A percentile compares a stretch with the other conserved stretches of the same genome.
Evolutionary conservation across 768 basidiomycete species (phyloP).

Genomic region (Collybia mongolica): DNA sequence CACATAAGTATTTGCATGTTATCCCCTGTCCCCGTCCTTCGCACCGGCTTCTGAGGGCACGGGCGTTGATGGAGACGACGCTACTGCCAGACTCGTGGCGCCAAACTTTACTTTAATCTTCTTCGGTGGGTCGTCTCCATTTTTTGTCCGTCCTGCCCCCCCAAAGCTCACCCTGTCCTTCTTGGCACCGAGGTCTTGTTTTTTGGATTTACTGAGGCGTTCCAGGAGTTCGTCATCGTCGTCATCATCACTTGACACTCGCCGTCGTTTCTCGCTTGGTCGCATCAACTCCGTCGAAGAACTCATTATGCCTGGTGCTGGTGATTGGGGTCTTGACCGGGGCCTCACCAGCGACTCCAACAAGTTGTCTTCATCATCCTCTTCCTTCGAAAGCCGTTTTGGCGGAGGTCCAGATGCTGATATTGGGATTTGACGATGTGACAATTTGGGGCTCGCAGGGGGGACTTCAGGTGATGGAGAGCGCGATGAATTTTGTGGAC

Average conservation of each 20-base stretch:
- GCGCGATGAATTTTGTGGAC: constrained; percentile 20
- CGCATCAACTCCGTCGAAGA: constrained; percentile 42
- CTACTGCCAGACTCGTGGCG: constrained; percentile 37
- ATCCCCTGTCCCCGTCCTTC: constrained; percentile 79
- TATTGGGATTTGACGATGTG: constrained; percentile 33
- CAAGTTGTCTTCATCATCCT: constrained; percentile 57
- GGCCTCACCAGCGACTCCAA: constrained; percentile 53
- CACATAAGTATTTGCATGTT: constrained; percentile 14
- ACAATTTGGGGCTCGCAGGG: constrained; percentile 34
- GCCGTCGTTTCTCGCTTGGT: constrained; percentile 66
- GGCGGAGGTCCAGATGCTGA: constrained; percentile 39
- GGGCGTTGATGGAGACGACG: constrained; percentile 34
- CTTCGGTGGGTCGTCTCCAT: constrained; percentile 57
- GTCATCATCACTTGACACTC: constrained; percentile 66
- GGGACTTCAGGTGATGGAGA: constrained; percentile 32
- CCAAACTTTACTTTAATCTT: constrained; percentile 78
- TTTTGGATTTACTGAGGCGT: constrained; percentile 61
- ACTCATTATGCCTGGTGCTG: constrained; percentile 28
- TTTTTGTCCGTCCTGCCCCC: constrained; percentile 34
- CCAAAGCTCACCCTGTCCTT: constrained; percentile 32
- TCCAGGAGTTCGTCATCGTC: constrained; percentile 68
- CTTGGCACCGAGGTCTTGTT: constrained; percentile 45
- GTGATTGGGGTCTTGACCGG: constrained; percentile 37
- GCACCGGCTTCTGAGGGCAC: constrained; percentile 60
- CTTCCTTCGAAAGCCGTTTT: constrained; percentile 33